These are phyloP conservation scores for Elaeagnus macrophylla DNA, from an alignment of 306 rosid genomes.

Conservation along the genomic window DNA sequence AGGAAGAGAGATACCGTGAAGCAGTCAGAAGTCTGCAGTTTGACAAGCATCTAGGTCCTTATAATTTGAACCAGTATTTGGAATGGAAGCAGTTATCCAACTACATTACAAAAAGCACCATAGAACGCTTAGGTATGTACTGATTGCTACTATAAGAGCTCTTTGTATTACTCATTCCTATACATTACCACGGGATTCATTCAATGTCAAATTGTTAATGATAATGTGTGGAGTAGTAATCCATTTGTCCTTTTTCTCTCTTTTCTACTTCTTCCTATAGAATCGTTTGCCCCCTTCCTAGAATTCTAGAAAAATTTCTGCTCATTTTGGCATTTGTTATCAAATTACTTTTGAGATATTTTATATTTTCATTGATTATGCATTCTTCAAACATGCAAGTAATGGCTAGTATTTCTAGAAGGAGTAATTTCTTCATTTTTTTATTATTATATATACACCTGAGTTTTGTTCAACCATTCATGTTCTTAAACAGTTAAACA, in stretches of 20 bases:
- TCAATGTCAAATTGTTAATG: too few relatives aligned
- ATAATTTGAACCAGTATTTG: conserved; percentile 49
- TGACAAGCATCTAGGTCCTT: conserved; percentile 83
- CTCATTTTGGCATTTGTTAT: too few relatives aligned
- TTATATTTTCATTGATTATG: too few relatives aligned
- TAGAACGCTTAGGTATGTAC: conserved; percentile 50
- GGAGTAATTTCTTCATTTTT: too few relatives aligned
- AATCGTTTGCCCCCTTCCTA: too few relatives aligned
- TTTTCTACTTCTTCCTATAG: neutral
- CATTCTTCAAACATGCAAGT: too few relatives aligned
- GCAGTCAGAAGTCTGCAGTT: conserved; percentile 74
- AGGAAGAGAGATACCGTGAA: conserved; percentile 59
- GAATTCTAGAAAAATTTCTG: too few relatives aligned
- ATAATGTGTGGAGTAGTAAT: neutral
- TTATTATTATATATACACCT: too few relatives aligned
- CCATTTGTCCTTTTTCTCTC: neutral
- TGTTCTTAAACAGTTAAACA: too few relatives aligned
- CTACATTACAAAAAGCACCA: conserved; percentile 42
- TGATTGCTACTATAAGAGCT: conserved; percentile 13
- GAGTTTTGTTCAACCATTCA: too few relatives aligned
- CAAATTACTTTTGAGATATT: too few relatives aligned
- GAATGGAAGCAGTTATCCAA: conserved; percentile 71
- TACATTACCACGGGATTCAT: neutral
- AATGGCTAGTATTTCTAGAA: too few relatives aligned
- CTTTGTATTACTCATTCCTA: neutral